Evolutionary conservation across 257 asterid species (phyloP).

Genomic region (Scutellaria galericulata): DNA sequence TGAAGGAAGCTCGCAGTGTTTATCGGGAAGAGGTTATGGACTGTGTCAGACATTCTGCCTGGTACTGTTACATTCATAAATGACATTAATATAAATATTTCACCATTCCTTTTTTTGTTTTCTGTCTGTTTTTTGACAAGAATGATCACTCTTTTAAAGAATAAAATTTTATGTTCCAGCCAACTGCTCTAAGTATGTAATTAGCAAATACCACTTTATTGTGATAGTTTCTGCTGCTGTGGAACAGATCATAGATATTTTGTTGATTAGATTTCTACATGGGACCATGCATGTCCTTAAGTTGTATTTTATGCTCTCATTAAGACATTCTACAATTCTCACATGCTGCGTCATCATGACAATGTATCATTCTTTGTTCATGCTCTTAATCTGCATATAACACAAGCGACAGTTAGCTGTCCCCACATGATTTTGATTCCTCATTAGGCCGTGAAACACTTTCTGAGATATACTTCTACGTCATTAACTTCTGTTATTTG

Average conservation of each 20-base stretch:
- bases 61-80: conserved; percentile 52
- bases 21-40: conserved; percentile 90
- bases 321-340: conserved; percentile 11
- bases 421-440: conserved; percentile 12
- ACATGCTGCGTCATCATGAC: background rate
- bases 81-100: background rate
- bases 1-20: conserved; percentile 83
- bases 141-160: background rate
- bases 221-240: conserved; percentile 2
- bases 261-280: conserved; percentile 22
- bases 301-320: conserved; percentile 10
- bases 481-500: background rate
- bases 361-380: background rate
- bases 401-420: conserved; percentile 12
- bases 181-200: background rate
- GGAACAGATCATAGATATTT: background rate
- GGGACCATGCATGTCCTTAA: conserved; percentile 5
- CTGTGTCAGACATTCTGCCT: conserved; percentile 93
- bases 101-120: background rate
- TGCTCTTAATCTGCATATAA: conserved; percentile 3
- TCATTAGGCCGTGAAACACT: conserved; percentile 15
- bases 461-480: background rate
- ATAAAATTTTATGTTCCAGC: background rate
- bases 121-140: background rate
- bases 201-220: conserved; percentile 16